Percentiles rank a stretch among this genome's conserved stretches.
These are phyloP conservation scores for Pisolithus microcarpus DNA, from an alignment of 768 basidiomycete genomes.

Conservation along the genomic window DNA sequence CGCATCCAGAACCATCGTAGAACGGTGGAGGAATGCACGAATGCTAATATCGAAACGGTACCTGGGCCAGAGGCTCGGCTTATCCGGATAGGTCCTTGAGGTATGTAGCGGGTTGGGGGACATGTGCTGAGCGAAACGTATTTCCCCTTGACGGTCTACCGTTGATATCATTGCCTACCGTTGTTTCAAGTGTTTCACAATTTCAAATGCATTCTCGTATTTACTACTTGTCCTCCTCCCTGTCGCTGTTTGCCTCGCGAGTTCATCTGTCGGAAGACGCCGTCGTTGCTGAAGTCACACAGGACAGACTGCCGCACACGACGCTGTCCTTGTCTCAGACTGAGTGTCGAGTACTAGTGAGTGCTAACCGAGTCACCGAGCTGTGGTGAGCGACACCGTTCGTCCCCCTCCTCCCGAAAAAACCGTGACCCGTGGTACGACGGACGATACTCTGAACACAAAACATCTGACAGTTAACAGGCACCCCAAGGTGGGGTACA, in stretches of 20 bases:
- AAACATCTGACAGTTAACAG: conserved; percentile 27
- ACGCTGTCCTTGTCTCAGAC: no score
- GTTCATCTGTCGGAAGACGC: no score
- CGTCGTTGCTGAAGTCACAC: no score
- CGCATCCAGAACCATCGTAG: not conserved
- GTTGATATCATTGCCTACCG: not conserved
- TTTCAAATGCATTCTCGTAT: not conserved
- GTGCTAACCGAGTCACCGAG: no score
- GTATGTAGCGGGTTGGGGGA: no score
- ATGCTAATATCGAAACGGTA: not conserved
- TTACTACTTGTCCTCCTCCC: not conserved
- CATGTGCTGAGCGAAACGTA: not conserved
- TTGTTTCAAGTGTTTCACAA: not conserved
- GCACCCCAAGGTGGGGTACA: conserved; percentile 75
- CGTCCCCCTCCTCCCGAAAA: conserved; percentile 8
- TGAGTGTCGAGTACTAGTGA: no score
- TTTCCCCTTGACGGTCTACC: not conserved
- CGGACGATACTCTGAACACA: not conserved
- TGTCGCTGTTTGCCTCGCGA: no score
- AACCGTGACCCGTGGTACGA: conserved; percentile 26
- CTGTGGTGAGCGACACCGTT: no score
- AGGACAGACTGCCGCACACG: no score
- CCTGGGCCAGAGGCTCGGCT: conserved; percentile 1
- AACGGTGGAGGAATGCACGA: not conserved
- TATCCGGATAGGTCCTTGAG: not conserved